Evolutionary conservation across 768 basidiomycete species (phyloP).

Genomic region (Hortiboletus flavorubellus): DNA sequence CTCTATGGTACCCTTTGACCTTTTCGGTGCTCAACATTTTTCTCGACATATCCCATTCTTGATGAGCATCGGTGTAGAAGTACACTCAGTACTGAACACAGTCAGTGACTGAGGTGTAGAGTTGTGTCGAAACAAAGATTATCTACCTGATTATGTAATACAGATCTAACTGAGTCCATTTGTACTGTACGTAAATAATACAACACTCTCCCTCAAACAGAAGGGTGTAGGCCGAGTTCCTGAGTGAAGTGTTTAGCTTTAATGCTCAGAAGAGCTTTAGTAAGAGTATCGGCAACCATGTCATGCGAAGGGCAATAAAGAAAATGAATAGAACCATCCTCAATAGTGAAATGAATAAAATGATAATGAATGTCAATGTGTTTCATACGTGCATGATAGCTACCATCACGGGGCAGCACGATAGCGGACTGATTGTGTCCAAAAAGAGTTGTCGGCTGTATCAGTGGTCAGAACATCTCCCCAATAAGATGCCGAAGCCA

Average conservation of each 20-base stretch:
- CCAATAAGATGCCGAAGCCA: no score
- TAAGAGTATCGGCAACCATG: conserved; percentile 1
- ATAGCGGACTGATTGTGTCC: not conserved
- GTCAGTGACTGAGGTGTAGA: no score
- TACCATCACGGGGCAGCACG: not conserved
- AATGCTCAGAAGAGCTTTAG: not conserved
- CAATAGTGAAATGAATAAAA: not conserved
- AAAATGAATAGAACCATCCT: not conserved
- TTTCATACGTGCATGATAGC: not conserved
- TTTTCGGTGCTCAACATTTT: no score
- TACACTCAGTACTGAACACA: no score
- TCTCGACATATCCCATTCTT: no score
- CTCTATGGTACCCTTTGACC: no score
- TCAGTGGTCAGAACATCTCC: not conserved
- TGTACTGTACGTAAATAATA: no score
- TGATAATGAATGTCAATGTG: not conserved
- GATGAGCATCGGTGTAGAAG: no score
- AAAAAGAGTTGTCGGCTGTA: not conserved
- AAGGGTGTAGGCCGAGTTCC: not conserved
- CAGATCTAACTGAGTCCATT: no score
- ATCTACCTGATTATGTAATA: no score
- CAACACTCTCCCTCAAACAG: conserved; percentile 4
- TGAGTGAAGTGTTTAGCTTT: not conserved
- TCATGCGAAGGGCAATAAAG: not conserved
- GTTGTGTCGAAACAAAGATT: no score